phyloP scores from a whole-genome alignment of 768 basidiomycete genomes.

The Sporobolomyces pararoseus region DNA sequence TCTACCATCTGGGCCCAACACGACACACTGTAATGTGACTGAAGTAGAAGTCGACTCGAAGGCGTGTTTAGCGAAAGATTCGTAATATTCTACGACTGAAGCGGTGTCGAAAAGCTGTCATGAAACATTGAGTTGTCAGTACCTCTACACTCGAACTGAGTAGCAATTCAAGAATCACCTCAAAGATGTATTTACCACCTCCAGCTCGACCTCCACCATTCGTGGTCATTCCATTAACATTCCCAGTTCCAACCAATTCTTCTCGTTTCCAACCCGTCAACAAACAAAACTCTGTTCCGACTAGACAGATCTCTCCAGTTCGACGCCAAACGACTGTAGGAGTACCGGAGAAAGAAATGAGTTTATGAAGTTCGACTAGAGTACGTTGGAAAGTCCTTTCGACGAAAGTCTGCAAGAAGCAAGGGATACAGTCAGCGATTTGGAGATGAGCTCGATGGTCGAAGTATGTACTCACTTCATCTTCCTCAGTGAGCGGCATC shows the following conservation, averaged over 20 bases:
- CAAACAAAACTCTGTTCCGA: slow-evolving; percentile 92
- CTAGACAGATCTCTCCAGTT: slow-evolving; percentile 95
- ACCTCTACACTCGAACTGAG: not conserved
- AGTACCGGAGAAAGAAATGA: slow-evolving; percentile 94
- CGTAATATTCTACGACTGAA: slow-evolving; percentile 92
- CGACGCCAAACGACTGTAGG: slow-evolving; percentile 97
- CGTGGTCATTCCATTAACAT: slow-evolving; percentile 27
- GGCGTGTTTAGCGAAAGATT: slow-evolving; percentile 92
- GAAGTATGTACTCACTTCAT: slow-evolving; percentile 65
- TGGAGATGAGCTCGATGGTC: not conserved
- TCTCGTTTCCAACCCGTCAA: slow-evolving; percentile 85
- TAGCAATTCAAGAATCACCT: slow-evolving; percentile 12
- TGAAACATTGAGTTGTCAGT: not conserved
- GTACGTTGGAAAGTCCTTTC: slow-evolving; percentile 94
- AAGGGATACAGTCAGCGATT: not conserved
- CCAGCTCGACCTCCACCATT: slow-evolving; percentile 21
- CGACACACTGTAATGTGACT: slow-evolving; percentile 84
- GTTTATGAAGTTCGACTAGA: slow-evolving; percentile 87
- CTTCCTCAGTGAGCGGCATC: slow-evolving; percentile 94
- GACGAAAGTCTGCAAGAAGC: slow-evolving; percentile 57
- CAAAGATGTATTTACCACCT: slow-evolving; percentile 36
- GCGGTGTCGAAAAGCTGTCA: slow-evolving; percentile 85
- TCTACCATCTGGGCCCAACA: slow-evolving; percentile 76
- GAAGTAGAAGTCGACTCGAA: slow-evolving; percentile 91
- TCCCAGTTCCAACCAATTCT: slow-evolving; percentile 62